Base-by-base conservation (phyloP, 805 yeast species). In the Debaryomyces maramus region DNA sequence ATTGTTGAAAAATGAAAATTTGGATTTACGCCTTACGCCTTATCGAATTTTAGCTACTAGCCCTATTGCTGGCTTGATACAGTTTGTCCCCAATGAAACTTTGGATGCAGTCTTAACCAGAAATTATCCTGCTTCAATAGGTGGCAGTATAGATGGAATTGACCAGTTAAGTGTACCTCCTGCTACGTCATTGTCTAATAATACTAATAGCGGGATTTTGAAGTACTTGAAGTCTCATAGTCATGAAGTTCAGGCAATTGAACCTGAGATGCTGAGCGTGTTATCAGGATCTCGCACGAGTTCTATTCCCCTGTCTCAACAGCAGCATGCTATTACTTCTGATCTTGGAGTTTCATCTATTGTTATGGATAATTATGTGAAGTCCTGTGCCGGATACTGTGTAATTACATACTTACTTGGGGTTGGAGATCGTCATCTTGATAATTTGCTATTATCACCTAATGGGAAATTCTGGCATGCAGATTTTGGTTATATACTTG, bases 331-430 rank as follows among this genome's bases (percentile, higher is more conserved):
- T 6, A 50, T 64, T 2, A 48, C 63, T 3, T 55, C 70, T 0
- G 70, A 65, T 32, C 61, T 75, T 38, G 77, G 77, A 0, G 81
- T 86, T 1, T 67, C 73, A 8, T 63, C 80, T 0, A 78, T 77
- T 48, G 87, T 82, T 0, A 88, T 93, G 96, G 98, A 93, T 52
- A 91, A 86, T 48, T 93, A 87, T 63, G 91, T 93, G 5, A 80
- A 90, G 48, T 88, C 97, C 3, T 88, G 97, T 58, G 97, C 99
- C 17, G 99, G 99, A 0, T 93, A 93, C 57, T 93, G 97, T 69
- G 98, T 93, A 1, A 86, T 93, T 17, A 93, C 99, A 0, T 93
- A 93, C 53, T 67, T 93, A 6, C 65, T 93, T 10, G 99, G 99
- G 5, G 97, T 93, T 6, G 99, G 99, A 11, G 99, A 93, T 63